A percentile compares a stretch with the other conserved stretches of the same genome.
These are phyloP conservation scores for Noccaea caerulescens DNA, from an alignment of 345 rosid genomes.

Conservation along the genomic window DNA sequence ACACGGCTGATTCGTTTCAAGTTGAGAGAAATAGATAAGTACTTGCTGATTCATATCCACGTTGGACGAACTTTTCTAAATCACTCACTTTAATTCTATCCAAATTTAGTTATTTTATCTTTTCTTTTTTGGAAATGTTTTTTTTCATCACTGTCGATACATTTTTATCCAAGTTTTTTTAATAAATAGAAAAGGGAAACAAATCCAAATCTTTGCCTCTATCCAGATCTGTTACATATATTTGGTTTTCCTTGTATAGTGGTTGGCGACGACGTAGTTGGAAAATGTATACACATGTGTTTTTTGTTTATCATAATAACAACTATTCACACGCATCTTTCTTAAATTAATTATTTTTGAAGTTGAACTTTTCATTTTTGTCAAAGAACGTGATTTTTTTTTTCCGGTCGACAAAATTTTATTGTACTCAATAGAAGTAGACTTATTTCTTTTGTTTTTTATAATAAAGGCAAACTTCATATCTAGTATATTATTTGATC, in stretches of 20 bases:
- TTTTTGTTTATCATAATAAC: not conserved
- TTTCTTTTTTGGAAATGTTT: not conserved
- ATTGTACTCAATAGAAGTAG: conserved; percentile 15
- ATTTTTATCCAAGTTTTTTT: conserved; percentile 15
- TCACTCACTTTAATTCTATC: conserved; percentile 41
- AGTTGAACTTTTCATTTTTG: not conserved
- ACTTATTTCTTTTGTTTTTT: not conserved
- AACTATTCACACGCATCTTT: not conserved
- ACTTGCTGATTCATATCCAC: conserved; percentile 42
- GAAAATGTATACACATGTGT: conserved; percentile 23
- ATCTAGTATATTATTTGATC: not conserved
- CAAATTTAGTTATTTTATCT: not conserved
- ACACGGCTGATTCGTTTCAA: conserved; percentile 16
- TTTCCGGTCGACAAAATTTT: not conserved
- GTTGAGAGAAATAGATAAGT: conserved; percentile 16
- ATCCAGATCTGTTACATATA: conserved; percentile 4
- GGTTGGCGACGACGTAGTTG: conserved; percentile 35
- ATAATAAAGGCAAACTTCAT: not conserved
- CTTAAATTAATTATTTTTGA: not conserved
- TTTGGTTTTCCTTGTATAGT: conserved; percentile 11
- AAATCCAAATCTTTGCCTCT: not conserved
- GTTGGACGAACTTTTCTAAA: conserved; percentile 34
- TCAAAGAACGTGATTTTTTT: not conserved
- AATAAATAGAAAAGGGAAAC: not conserved
- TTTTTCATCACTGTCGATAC: not conserved